phyloP scores from a whole-genome alignment of 352 stramenopile genomes.

The Pilasporangium apinafurcum region DNA sequence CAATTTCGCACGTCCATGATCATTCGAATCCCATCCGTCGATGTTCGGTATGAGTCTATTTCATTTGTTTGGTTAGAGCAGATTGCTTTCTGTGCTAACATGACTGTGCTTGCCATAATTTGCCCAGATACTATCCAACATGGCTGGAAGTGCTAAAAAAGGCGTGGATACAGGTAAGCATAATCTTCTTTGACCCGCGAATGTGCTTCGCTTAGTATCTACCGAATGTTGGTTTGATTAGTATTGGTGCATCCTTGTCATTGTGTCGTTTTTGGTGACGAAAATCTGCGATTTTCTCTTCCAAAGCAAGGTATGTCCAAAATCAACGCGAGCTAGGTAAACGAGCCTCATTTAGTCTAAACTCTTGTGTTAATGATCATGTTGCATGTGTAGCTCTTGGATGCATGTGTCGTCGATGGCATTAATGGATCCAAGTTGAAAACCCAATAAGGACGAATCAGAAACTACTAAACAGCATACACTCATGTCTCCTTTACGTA shows the following conservation, averaged over 20 bases:
- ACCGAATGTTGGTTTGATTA: constrained; percentile 1
- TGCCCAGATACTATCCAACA: constrained; percentile 46
- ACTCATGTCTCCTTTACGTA: too few species aligned
- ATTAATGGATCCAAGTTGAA: too few species aligned
- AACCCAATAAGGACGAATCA: too few species aligned
- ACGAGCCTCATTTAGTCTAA: too few species aligned
- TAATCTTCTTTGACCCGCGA: background rate
- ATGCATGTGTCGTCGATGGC: too few species aligned
- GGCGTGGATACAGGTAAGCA: constrained; percentile 58
- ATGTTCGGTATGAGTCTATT: constrained; percentile 20
- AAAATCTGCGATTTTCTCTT: constrained; percentile 31
- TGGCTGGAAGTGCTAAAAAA: constrained; percentile 59
- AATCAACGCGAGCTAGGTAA: too few species aligned
- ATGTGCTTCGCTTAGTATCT: too few species aligned
- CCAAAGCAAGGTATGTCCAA: constrained; percentile 21
- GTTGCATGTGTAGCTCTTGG: too few species aligned
- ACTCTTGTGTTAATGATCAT: too few species aligned
- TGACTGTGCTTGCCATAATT: too few species aligned
- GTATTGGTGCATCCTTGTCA: constrained; percentile 43
- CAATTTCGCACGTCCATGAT: constrained; percentile 30
- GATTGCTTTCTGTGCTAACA: too few species aligned
- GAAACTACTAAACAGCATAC: too few species aligned
- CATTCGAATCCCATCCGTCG: constrained; percentile 29
- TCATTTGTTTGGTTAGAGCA: background rate
- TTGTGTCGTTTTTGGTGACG: constrained; percentile 21